Percentiles rank a stretch among this genome's conserved stretches.
Conservation (phyloP, 257 asterid genomes). For the Misopates orontium region DNA sequence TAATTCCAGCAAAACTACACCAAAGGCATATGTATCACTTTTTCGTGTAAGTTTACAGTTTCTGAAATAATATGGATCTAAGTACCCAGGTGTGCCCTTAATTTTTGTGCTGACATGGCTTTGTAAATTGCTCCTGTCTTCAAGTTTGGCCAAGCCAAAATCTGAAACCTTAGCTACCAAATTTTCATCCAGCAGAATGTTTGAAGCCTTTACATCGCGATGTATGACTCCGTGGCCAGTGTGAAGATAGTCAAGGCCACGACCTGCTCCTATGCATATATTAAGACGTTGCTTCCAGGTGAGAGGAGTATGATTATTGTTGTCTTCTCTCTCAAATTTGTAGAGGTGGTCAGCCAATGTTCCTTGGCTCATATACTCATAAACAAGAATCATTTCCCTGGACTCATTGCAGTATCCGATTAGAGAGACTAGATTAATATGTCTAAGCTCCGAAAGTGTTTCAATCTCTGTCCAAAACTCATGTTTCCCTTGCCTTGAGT, state of each 20-base stretch:
- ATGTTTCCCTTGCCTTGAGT: slow-evolving; percentile 46
- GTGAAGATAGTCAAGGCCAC: slow-evolving; percentile 55
- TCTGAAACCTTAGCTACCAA: slow-evolving; percentile 60
- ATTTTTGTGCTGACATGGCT: slow-evolving; percentile 50
- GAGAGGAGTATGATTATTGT: slow-evolving; percentile 21
- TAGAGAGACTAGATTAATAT: slow-evolving; percentile 50
- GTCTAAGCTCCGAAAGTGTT: slow-evolving; percentile 48
- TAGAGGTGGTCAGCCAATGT: slow-evolving; percentile 50
- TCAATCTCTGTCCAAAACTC: slow-evolving; percentile 55
- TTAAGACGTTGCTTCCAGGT: slow-evolving; percentile 45
- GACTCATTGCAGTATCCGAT: slow-evolving; percentile 54
- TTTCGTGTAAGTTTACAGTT: slow-evolving; percentile 45
- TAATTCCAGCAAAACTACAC: slow-evolving; percentile 53
- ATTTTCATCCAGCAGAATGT: slow-evolving; percentile 54
- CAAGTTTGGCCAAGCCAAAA: slow-evolving; percentile 64
- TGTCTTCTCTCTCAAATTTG: slow-evolving; percentile 23
- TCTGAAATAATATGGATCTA: slow-evolving; percentile 51
- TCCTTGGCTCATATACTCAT: slow-evolving; percentile 49
- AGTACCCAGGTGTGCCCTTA: slow-evolving; percentile 58
- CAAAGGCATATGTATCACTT: slow-evolving; percentile 60
- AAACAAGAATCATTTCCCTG: slow-evolving; percentile 47
- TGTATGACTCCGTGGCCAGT: slow-evolving; percentile 50
- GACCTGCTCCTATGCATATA: slow-evolving; percentile 56
- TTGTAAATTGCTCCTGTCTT: slow-evolving; percentile 33
- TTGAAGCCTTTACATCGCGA: slow-evolving; percentile 56